Evolutionary conservation across 2,329 filamentous ascomycete genomes (phyloP), one percentile per base, ranked within the genome.

Genomic region (Pyricularia pennisetigena): DNA sequence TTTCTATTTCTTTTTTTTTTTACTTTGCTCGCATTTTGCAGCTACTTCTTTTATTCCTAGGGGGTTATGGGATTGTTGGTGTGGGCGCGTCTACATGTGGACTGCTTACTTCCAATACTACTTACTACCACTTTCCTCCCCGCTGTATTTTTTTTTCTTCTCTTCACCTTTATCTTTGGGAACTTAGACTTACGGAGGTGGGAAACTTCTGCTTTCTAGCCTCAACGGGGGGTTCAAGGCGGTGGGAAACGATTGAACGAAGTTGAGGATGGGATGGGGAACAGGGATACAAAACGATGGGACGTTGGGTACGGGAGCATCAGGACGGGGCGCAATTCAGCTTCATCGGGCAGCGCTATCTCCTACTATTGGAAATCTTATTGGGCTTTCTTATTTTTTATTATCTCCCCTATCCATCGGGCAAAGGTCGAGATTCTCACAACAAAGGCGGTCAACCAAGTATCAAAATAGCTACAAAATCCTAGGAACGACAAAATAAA

Each of bases 401-500:
- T 35, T 35, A 35, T 35, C 32, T 35, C 32, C 14, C 14, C 14
- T 12, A n/a, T 57, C 49, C 2, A 57, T 23, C 20, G 8, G 8
- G 20, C 20, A 24, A 24, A 24, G 49, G 49, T 57, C 20, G 6
- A 24, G 16, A 24, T 23, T 2, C 23, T n/a, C 20, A 23, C 4
- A 57, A n/a, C 49, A 24, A 57, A 65, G 64, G 64, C 16, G 29
- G 29, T n/a, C 29, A 41, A 49, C 32, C 62, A 28, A 54, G 32
- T 35, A 66, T 59, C 66, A 68, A 64, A 65, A 54, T 26, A 26
- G 57, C 16, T 49, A 54, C 24, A 54, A 66, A 61, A 61, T 24
- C 57, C 41, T 24, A 65, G 23, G 8, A 6, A 59, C 30, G 64
- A 24, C n/a, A 65, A 49, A 65, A 29, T 24, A 65, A 54, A 68